Percentiles rank a stretch among this genome's conserved stretches.
phyloP scores from a whole-genome alignment of 1,139 yeast genomes.

The Groenewaldozyma auringiensis region DNA sequence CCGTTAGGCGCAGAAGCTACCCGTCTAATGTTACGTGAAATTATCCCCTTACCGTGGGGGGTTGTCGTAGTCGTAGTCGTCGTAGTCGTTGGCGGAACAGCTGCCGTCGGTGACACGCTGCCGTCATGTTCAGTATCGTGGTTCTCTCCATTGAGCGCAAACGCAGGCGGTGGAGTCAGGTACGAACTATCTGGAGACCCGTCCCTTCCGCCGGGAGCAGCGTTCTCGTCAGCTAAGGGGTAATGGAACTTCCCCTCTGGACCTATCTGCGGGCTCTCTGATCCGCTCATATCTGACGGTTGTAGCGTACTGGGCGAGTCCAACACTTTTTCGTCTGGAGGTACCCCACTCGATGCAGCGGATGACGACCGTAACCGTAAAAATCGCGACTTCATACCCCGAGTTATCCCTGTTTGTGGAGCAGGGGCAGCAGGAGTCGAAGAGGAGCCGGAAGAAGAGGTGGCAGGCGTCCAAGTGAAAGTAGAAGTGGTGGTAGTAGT shows the following conservation, averaged over 20 bases:
- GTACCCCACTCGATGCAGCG: not conserved
- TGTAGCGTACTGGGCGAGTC: not conserved
- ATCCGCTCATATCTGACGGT: not conserved
- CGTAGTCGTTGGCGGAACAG: not conserved
- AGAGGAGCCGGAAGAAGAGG: not conserved
- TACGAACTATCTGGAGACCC: not conserved
- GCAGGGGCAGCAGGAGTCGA: not conserved
- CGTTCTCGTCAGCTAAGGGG: not conserved
- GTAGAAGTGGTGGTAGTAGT: not conserved
- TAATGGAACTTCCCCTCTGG: not conserved
- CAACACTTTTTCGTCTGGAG: not conserved
- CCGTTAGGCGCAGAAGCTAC: conserved; percentile 80
- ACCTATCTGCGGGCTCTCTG: not conserved
- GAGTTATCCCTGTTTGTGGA: not conserved
- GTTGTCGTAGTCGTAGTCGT: not conserved
- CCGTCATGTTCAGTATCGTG: not conserved
- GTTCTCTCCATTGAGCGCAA: not conserved
- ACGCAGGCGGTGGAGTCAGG: not conserved
- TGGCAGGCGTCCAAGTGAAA: not conserved
- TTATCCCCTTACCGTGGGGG: conserved; percentile 29
- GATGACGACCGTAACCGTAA: conserved; percentile 38
- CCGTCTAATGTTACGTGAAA: conserved; percentile 54
- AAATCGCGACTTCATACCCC: conserved; percentile 12
- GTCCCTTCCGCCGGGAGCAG: not conserved
- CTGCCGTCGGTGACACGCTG: not conserved